Evolutionary conservation across 2,329 filamentous ascomycete genomes (phyloP).

Genomic region (Apiospora malaysiana): DNA sequence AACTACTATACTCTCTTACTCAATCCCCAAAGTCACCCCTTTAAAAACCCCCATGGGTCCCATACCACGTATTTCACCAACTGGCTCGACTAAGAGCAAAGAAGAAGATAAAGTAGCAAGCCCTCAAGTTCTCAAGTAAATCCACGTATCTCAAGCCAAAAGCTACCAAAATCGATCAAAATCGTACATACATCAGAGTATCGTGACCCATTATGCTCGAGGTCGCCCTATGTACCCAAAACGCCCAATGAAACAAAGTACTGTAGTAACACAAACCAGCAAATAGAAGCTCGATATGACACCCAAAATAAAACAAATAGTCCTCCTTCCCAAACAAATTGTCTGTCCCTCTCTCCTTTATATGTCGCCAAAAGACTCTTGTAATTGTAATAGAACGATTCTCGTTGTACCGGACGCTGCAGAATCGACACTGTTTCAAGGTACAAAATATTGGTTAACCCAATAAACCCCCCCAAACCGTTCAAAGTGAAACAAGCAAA

Average conservation of each 20-base stretch:
- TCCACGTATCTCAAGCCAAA: not conserved
- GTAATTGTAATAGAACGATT: not conserved
- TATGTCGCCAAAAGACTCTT: conserved; percentile 13
- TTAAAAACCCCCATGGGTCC: not conserved
- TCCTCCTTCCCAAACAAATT: not conserved
- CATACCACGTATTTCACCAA: not conserved
- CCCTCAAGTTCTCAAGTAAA: not conserved
- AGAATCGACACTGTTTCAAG: not conserved
- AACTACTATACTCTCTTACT: not conserved
- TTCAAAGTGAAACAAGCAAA: not conserved
- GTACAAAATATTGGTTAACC: not conserved
- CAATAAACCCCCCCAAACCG: not conserved
- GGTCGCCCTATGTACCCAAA: not conserved
- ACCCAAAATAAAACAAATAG: not conserved
- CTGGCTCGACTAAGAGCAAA: not conserved
- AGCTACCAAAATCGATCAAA: not conserved
- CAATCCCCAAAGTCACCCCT: not conserved
- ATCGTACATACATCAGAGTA: conserved; percentile 11
- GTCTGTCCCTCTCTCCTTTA: not conserved
- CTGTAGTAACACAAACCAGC: not conserved
- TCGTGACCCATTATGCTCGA: conserved; percentile 1
- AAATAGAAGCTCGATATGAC: not conserved
- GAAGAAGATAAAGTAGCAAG: not conserved
- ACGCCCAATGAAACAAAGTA: conserved; percentile 1
- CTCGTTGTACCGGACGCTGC: conserved; percentile 12